Evolutionary conservation across 345 rosid species (phyloP), one percentile per base, ranked within the genome.

Genomic region (Iberis pinnata): DNA sequence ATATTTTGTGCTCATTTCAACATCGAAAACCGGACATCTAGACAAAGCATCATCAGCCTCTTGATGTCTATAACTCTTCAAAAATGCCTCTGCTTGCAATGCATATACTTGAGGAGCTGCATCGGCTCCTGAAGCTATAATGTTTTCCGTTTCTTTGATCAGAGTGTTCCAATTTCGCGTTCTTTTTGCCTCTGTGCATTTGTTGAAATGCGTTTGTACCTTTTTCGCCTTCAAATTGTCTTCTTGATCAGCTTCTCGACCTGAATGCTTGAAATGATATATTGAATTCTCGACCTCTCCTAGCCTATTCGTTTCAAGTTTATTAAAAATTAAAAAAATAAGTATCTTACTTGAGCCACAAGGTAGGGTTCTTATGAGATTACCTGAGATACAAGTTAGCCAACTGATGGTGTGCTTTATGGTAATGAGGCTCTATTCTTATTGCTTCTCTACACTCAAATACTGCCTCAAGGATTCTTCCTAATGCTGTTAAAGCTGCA

Each of bases 361-460:
- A 55, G 24, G 35, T 49, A 60, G 18, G 40, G 43, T 0, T 61
- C 49, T 55, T 2, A 31, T 53, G 38, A 31, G 55, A 52, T 60
- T 62, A 87, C 98, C 89, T 82, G 75, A 84, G 73, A 65, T 82
- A 68, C 54, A 90, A 77, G 65, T 71, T 82, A 16, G 77, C 95
- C 44, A 90, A 67, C n/a, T 95, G 89, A 65, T 75, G 88, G 29
- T 90, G 98, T 67, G 96, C 98, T 65, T 96, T 65, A 47, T 87
- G 95, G 64, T 90, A 90, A 61, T 50, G 65, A n/a, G 96, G 95
- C 10, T 90, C 92, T 16, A 90, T 80, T 44, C 76, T 72, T 25
- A 90, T 78, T 36, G 98, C 98, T 67, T 87, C 98, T 58, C 86
- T 71, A 73, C 95, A 82, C 39, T 90, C 98, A 6, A 84, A 87